Evolutionary conservation across 192 early-diverging fungal genomes (phyloP), one percentile per base, ranked within the genome.

Genomic region (Spinellus fusiger): DNA sequence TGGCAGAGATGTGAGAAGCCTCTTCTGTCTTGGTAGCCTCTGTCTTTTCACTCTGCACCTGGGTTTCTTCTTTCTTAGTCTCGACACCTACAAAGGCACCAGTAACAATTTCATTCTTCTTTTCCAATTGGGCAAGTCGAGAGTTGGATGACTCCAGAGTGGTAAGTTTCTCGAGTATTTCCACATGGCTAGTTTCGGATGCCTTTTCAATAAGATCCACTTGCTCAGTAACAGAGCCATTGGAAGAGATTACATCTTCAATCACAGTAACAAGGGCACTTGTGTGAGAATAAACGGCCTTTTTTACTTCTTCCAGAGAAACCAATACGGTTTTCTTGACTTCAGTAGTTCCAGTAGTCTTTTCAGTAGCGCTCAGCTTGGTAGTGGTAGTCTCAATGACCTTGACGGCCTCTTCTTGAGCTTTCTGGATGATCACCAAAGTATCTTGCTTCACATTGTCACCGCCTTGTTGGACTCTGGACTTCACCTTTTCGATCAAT

Each of bases 201-300:
- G 40, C 40, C 40, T 44, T 44, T 10, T 44, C 40, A 12, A 44
- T 44, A 12, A 44, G 40, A 18, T 44, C 40, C 13, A 44, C 40
- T 18, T 44, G 40, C 10, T 44, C 40, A 2, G 40, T 44, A 44
- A 18, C 18, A 12, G 40, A 44, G 40, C 18, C 40, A 2, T 12
- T 44, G 2, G 40, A 44, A 6, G 40, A 44, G 3, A 18, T 44
- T 12, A 44, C 18, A 18, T 44, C 40, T 23, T 61, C 49, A 6
- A 61, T 12, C 15, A 51, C 34, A 1, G 32, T 28, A 3, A 51
- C 23, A 37, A 32, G 32, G 5, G 29, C 59, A 28, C 33, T 51
- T n/a, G 28, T 16, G 31, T 61, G 59, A 26, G 59, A 26, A 49
- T 49, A 22, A 20, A 61, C 49, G 27, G 59, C 59, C 49, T 61